Conservation (phyloP, 2,329 filamentous ascomycete species). For the Pestalotiopsis sp. region DNA sequence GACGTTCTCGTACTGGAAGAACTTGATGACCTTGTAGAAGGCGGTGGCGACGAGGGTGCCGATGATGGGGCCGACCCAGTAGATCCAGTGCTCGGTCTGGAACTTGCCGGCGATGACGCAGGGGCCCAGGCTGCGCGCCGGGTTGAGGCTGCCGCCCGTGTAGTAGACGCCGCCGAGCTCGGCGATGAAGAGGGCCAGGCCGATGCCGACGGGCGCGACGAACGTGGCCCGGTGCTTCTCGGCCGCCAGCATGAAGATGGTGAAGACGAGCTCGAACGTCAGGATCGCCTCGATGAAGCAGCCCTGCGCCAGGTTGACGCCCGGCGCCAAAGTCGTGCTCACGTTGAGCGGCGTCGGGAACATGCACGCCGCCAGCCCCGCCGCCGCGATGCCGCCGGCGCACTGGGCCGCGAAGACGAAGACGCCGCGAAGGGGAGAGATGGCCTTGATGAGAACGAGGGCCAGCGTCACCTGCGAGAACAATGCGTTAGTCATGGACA, state of each 20-base stretch:
- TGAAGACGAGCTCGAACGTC: constrained; percentile 55
- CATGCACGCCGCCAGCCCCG: constrained; percentile 38
- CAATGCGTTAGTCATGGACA: neutral
- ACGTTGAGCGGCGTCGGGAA: constrained; percentile 52
- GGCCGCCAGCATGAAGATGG: constrained; percentile 61
- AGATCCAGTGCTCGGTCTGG: constrained; percentile 42
- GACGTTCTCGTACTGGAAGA: constrained; percentile 41
- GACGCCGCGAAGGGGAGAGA: constrained; percentile 16
- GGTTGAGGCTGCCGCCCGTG: constrained; percentile 42
- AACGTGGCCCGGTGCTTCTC: constrained; percentile 67
- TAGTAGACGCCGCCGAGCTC: constrained; percentile 42
- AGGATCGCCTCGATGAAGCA: constrained; percentile 59
- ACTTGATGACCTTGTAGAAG: constrained; percentile 43
- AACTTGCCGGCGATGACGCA: constrained; percentile 40
- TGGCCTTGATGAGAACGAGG: constrained; percentile 15
- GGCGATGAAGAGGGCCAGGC: constrained; percentile 59
- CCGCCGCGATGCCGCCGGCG: constrained; percentile 25
- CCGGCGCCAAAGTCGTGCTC: constrained; percentile 46
- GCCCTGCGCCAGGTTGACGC: constrained; percentile 48
- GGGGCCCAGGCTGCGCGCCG: constrained; percentile 40
- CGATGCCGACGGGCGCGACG: constrained; percentile 65
- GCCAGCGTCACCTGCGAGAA: constrained; percentile 19
- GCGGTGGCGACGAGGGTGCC: constrained; percentile 35
- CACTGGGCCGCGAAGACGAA: constrained; percentile 20
- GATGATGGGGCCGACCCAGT: constrained; percentile 45